A percentile compares a stretch with the other conserved stretches of the same genome.
phyloP scores from a whole-genome alignment of 2,329 filamentous ascomycete genomes.

The Coniella vitis region DNA sequence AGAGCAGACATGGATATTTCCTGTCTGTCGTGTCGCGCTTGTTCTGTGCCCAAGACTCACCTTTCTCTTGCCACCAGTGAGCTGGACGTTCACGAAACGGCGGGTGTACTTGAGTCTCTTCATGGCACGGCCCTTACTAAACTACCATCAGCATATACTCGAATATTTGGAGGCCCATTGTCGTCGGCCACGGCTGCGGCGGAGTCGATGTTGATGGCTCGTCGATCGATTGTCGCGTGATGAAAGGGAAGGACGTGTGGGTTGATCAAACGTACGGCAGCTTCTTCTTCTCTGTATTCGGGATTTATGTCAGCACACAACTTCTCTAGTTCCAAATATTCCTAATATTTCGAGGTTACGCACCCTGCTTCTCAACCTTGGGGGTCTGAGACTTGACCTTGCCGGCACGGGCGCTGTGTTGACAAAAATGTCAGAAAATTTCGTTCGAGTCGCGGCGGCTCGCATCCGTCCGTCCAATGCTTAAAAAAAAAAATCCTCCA shows the following conservation, averaged over 20 bases:
- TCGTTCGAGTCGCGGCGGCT: constrained; percentile 31
- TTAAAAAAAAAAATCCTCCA: too few relatives aligned
- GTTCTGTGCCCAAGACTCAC: constrained; percentile 39
- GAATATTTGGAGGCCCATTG: neutral
- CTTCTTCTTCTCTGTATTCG: constrained; percentile 17
- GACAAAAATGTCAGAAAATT: constrained; percentile 11
- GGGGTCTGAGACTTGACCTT: constrained; percentile 94
- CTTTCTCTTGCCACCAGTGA: constrained; percentile 97
- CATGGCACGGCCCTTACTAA: constrained; percentile 78
- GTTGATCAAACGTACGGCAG: constrained; percentile 13
- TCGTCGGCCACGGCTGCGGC: neutral
- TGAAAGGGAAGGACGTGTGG: neutral
- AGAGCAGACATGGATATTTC: too few relatives aligned
- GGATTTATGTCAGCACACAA: constrained; percentile 2
- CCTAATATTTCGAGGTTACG: constrained; percentile 2
- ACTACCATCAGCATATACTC: constrained; percentile 4
- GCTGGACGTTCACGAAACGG: constrained; percentile 93
- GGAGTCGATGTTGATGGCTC: neutral
- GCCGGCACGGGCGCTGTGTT: constrained; percentile 39
- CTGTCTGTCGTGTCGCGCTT: neutral
- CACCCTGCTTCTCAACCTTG: constrained; percentile 43
- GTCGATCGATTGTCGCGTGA: neutral
- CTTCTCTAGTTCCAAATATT: neutral
- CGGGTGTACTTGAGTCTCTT: constrained; percentile 94
- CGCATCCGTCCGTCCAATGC: constrained; percentile 18